Percentiles rank a stretch among this genome's conserved stretches.
Evolutionary conservation across 2,329 filamentous ascomycete genomes (phyloP).

Genomic region (Cryphonectria nitschkei): DNA sequence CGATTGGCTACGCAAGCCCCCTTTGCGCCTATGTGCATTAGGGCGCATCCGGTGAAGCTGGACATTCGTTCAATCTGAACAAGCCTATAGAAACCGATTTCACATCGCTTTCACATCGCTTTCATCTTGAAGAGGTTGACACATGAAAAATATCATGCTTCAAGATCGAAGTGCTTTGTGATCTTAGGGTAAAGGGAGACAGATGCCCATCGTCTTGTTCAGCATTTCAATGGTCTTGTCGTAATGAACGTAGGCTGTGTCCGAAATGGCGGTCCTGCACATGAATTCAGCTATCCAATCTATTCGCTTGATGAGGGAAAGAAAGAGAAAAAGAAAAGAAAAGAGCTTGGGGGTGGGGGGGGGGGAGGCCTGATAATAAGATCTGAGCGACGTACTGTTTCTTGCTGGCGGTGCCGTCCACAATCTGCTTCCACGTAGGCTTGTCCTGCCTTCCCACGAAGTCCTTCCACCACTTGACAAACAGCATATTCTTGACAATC

Average conservation of each 20-base stretch:
- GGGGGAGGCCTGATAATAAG: background rate
- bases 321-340: background rate
- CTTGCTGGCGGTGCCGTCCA: background rate
- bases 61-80: background rate
- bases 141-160: background rate
- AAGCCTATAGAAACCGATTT: background rate
- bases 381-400: slow-evolving; percentile 29
- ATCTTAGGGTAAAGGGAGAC: slow-evolving; percentile 50
- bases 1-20: background rate
- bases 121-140: background rate
- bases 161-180: background rate
- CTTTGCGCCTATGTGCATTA: background rate
- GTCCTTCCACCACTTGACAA: slow-evolving; percentile 24
- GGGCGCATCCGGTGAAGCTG: background rate
- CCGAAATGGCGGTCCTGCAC: slow-evolving; percentile 29
- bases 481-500: slow-evolving; percentile 70
- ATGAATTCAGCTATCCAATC: slow-evolving; percentile 30
- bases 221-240: slow-evolving; percentile 73
- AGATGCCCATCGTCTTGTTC: slow-evolving; percentile 73
- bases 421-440: slow-evolving; percentile 17
- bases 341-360: background rate
- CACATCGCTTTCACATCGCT: background rate
- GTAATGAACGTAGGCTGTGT: slow-evolving; percentile 60
- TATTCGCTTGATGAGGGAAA: slow-evolving; percentile 3
- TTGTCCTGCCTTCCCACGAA: slow-evolving; percentile 48